Evolutionary conservation across 202 grass and related monocot species (phyloP).

Genomic region (Schoenoplectus tabernaemontani): DNA sequence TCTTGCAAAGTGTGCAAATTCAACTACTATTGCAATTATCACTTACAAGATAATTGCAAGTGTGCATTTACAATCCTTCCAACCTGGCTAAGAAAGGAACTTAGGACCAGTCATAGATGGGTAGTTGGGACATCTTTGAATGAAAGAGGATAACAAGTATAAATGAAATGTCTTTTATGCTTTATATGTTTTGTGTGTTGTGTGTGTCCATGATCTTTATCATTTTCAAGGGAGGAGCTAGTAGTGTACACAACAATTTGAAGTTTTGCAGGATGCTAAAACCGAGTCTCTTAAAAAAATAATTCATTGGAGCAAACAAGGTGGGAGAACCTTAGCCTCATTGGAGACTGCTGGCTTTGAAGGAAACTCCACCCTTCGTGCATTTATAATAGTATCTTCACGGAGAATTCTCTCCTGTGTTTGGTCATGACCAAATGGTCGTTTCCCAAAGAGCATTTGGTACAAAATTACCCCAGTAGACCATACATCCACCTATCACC

Average conservation of each 20-base stretch:
- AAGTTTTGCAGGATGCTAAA: background rate
- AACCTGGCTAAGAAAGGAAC: background rate
- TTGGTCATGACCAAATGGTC: conserved; percentile 93
- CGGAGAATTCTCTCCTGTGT: conserved; percentile 96
- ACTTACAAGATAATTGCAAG: background rate
- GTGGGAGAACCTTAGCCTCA: conserved; percentile 64
- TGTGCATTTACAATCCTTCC: no score
- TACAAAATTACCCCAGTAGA: conserved; percentile 96
- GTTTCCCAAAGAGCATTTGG: conserved; percentile 90
- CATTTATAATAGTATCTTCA: conserved; percentile 99
- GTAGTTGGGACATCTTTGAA: background rate
- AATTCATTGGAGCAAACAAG: conserved; percentile 9
- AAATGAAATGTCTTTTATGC: background rate
- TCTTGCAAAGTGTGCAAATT: no score
- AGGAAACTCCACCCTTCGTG: conserved; percentile 88
- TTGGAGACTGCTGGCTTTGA: conserved; percentile 78
- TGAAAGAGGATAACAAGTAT: background rate
- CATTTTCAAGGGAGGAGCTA: background rate
- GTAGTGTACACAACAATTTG: background rate
- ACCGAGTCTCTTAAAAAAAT: background rate
- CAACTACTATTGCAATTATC: conserved; percentile 1
- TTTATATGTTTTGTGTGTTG: background rate
- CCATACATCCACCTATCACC: conserved; percentile 91
- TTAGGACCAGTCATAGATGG: background rate
- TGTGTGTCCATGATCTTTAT: no score